A percentile compares a stretch with the other conserved stretches of the same genome.
phyloP scores from a whole-genome alignment of 169 alveolate genomes.

The Cardiosporidium cionae region DNA sequence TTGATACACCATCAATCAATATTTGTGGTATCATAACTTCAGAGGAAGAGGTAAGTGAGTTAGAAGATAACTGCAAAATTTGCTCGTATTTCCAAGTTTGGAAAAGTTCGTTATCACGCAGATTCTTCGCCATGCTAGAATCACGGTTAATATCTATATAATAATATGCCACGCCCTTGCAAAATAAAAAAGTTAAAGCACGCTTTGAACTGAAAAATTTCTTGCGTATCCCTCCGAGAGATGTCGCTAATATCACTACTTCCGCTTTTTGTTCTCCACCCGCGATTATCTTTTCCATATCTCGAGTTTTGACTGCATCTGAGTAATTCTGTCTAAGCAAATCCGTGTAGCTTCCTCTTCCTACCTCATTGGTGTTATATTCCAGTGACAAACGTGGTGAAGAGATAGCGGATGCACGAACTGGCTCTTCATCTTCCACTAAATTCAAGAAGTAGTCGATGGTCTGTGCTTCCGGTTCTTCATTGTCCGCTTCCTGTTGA shows the following conservation, averaged over 20 bases:
- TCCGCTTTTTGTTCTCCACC: conserved; percentile 52
- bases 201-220: conserved; percentile 65
- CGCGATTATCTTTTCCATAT: not conserved
- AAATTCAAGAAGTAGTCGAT: too few relatives aligned
- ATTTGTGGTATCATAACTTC: conserved; percentile 64
- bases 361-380: not conserved
- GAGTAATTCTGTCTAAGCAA: too few relatives aligned
- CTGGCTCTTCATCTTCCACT: too few relatives aligned
- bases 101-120: conserved; percentile 3
- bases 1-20: conserved; percentile 63
- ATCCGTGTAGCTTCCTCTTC: too few relatives aligned
- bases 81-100: not conserved
- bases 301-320: too few relatives aligned
- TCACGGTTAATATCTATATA: conserved; percentile 72
- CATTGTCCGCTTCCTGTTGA: too few relatives aligned
- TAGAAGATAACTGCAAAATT: not conserved
- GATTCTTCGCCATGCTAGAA: conserved; percentile 62
- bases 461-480: too few relatives aligned
- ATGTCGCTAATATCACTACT: conserved; percentile 63
- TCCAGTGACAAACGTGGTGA: not conserved
- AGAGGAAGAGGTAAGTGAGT: not conserved
- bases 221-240: conserved; percentile 63
- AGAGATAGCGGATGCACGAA: too few relatives aligned
- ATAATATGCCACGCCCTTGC: conserved; percentile 72
- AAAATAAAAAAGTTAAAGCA: conserved; percentile 64